Percentiles rank a stretch among this genome's conserved stretches.
These are phyloP conservation scores for Plasmodium gonderi DNA, from an alignment of 169 alveolate species.

Conservation along the genomic window DNA sequence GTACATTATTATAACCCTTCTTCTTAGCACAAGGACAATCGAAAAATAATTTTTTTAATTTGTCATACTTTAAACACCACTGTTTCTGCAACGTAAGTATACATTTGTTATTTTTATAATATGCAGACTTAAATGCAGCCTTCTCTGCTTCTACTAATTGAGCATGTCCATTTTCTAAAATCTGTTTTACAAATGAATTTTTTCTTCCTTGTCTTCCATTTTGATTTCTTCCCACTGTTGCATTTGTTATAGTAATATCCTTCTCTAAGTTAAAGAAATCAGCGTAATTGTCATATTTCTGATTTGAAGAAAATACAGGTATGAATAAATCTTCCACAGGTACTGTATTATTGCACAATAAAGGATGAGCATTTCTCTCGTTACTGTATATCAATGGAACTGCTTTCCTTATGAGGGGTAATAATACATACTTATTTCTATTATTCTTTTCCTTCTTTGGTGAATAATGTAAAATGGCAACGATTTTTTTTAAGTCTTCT, in stretches of 20 bases:
- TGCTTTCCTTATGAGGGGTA: constrained; percentile 2
- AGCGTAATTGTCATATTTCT: not conserved
- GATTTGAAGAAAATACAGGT: constrained; percentile 10
- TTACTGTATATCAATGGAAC: constrained; percentile 23
- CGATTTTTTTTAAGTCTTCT: not conserved
- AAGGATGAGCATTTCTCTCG: not conserved
- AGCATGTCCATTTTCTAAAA: not conserved
- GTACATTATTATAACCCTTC: not conserved
- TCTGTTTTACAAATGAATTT: not conserved
- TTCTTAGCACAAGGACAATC: not conserved
- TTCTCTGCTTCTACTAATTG: not conserved
- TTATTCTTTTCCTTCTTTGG: constrained; percentile 3
- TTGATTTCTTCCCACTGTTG: not conserved
- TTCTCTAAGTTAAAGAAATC: no score
- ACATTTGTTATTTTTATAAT: constrained; percentile 29
- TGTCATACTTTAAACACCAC: constrained; percentile 18
- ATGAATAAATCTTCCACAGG: constrained; percentile 6
- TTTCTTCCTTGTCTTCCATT: not conserved
- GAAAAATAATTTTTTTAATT: not conserved
- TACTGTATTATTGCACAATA: not conserved
- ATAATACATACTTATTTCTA: constrained; percentile 21
- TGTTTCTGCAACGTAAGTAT: constrained; percentile 6
- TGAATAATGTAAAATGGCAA: constrained; percentile 17
- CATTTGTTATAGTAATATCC: no score
- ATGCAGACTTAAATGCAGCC: not conserved